A percentile compares a stretch with the other conserved stretches of the same genome.
Evolutionary conservation across 108 stramenopile species (phyloP).

Genomic region (Hondaea fermentalgiana): DNA sequence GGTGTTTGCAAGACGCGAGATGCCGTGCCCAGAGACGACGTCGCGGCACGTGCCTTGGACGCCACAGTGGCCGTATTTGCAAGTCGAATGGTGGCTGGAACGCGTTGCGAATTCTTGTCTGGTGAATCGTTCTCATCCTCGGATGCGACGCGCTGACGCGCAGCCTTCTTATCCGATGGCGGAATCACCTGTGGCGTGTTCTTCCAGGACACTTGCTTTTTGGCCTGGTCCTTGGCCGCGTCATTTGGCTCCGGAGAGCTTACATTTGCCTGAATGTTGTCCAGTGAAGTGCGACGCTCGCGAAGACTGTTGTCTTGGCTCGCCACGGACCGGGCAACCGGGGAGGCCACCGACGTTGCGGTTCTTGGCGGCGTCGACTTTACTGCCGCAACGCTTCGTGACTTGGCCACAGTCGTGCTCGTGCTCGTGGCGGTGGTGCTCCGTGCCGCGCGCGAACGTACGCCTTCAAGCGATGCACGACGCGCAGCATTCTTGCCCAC

Average conservation of each 20-base stretch:
- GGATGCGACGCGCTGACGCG: background rate
- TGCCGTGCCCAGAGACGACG: background rate
- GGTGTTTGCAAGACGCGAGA: conserved; percentile 8
- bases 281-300: background rate
- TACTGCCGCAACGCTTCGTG: too few relatives aligned
- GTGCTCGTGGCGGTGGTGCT: too few relatives aligned
- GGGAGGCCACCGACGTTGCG: background rate
- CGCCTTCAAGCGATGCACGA: too few relatives aligned
- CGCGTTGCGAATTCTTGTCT: background rate
- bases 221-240: background rate
- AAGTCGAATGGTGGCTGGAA: background rate
- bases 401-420: too few relatives aligned
- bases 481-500: too few relatives aligned
- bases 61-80: background rate
- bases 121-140: background rate
- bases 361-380: too few relatives aligned
- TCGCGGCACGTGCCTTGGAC: background rate
- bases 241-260: background rate
- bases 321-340: background rate
- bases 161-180: background rate
- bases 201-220: conserved; percentile 18
- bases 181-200: background rate
- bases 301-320: background rate
- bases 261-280: background rate
- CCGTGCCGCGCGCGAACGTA: too few relatives aligned